Conservation (phyloP, 345 rosid species). For the Populus nigra region DNA sequence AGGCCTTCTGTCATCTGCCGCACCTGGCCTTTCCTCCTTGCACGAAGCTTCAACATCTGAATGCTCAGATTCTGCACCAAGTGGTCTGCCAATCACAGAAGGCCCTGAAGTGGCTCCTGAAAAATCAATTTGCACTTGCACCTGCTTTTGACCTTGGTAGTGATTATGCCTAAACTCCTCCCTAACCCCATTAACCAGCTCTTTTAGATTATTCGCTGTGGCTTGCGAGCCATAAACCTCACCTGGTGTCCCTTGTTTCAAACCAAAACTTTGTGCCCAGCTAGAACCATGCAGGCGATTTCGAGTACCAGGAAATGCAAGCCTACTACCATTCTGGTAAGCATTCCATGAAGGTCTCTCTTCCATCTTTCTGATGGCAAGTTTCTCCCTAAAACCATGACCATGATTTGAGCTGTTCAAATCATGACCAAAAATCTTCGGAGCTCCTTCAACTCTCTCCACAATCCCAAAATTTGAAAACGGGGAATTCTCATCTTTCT, state of each 20-base stretch:
- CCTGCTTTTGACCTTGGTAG: conserved; percentile 51
- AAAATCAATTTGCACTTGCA: conserved; percentile 73
- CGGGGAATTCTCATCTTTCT: conserved; percentile 43
- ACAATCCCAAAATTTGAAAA: conserved; percentile 37
- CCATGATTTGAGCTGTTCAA: conserved; percentile 35
- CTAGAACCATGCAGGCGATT: conserved; percentile 48
- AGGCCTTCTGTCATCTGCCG: conserved; percentile 67
- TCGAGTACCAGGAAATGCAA: conserved; percentile 39
- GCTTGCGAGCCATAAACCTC: conserved; percentile 48
- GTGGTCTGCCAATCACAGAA: conserved; percentile 40
- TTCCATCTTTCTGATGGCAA: conserved; percentile 80
- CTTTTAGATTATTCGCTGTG: conserved; percentile 41
- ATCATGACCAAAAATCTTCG: conserved; percentile 81
- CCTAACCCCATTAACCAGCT: conserved; percentile 41
- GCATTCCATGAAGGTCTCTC: conserved; percentile 58
- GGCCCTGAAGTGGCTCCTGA: conserved; percentile 64
- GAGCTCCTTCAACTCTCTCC: conserved; percentile 48
- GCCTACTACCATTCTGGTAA: conserved; percentile 44
- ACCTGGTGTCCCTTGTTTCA: conserved; percentile 39
- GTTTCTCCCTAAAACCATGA: conserved; percentile 71
- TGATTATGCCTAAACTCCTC: conserved; percentile 48
- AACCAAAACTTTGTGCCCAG: conserved; percentile 53
- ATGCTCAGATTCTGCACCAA: conserved; percentile 52
- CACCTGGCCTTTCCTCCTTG: conserved; percentile 44
- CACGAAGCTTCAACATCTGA: conserved; percentile 78